Evolutionary conservation across 148 eudicot genomes (phyloP).

Genomic region (Cornus controversa): DNA sequence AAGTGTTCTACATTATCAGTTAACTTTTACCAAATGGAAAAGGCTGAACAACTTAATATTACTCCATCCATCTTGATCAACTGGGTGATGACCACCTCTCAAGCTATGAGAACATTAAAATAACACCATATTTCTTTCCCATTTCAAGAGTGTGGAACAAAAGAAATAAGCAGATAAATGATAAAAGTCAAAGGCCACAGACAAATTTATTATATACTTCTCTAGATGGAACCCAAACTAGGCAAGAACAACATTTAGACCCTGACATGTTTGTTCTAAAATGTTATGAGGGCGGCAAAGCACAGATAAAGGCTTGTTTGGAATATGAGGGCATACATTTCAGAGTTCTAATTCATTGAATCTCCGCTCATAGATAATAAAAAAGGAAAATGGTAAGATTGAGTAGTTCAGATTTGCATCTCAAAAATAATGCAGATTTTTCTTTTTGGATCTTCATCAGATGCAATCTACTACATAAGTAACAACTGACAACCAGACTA

Average conservation of each 20-base stretch:
- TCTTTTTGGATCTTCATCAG: too few species aligned
- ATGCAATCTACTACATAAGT: neutral
- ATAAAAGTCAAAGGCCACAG: neutral
- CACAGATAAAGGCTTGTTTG: neutral
- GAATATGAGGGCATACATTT: neutral
- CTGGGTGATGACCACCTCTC: neutral
- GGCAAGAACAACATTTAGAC: neutral
- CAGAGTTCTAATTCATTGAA: neutral
- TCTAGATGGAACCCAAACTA: neutral
- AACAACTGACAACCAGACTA: neutral
- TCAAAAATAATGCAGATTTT: too few species aligned
- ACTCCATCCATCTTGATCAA: neutral
- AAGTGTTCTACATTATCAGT: neutral
- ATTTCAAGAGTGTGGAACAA: neutral
- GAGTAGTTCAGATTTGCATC: too few species aligned
- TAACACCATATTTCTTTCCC: too few species aligned
- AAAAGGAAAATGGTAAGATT: too few species aligned
- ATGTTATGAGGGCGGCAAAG: neutral
- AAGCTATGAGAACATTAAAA: too few species aligned
- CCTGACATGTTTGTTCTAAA: too few species aligned
- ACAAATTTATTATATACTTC: neutral
- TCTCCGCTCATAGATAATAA: neutral
- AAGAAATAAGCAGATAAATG: neutral
- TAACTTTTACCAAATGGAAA: neutral
- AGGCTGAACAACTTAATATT: neutral